Conservation (phyloP, 163 green algal genomes). For the Scenedesmus sp. region DNA sequence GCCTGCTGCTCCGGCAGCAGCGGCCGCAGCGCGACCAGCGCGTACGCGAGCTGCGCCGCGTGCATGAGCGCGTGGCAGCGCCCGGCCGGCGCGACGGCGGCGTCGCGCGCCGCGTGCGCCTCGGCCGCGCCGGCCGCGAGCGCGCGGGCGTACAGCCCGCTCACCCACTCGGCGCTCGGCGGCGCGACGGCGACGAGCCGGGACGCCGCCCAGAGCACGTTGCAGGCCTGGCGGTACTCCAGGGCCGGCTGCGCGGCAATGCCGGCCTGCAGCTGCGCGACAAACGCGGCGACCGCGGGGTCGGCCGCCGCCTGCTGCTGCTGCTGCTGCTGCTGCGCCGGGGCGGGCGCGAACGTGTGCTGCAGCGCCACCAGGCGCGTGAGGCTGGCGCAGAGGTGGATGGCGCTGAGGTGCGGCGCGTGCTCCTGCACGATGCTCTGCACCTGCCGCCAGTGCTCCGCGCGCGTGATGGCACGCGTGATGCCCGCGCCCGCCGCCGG, state of each 20-base stretch:
- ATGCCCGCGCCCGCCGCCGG: background rate
- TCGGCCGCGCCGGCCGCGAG: background rate
- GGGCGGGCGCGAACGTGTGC: constrained; percentile 4
- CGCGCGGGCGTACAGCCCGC: background rate
- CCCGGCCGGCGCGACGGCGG: too few species aligned
- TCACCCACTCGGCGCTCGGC: constrained; percentile 4
- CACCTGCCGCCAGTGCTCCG: constrained; percentile 30
- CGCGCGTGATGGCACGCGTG: constrained; percentile 13
- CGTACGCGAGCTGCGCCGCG: constrained; percentile 16
- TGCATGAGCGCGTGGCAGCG: background rate
- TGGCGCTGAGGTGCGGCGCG: background rate
- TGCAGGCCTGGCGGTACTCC: constrained; percentile 30
- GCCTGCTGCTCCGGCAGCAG: background rate
- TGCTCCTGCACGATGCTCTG: constrained; percentile 34
- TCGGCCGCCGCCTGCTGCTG: background rate
- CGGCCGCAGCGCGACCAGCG: background rate
- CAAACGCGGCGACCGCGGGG: constrained; percentile 6
- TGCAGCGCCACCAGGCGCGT: constrained; percentile 24
- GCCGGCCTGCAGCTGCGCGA: constrained; percentile 20
- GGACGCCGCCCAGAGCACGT: constrained; percentile 29
- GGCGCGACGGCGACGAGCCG: background rate
- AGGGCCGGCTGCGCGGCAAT: constrained; percentile 2
- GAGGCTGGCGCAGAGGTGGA: constrained; percentile 24
- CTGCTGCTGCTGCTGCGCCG: constrained; percentile 5
- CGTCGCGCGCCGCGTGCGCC: too few species aligned